Evolutionary conservation across 1,284 basidiomycete genomes (phyloP).

Genomic region (Heliocybe sulcata): DNA sequence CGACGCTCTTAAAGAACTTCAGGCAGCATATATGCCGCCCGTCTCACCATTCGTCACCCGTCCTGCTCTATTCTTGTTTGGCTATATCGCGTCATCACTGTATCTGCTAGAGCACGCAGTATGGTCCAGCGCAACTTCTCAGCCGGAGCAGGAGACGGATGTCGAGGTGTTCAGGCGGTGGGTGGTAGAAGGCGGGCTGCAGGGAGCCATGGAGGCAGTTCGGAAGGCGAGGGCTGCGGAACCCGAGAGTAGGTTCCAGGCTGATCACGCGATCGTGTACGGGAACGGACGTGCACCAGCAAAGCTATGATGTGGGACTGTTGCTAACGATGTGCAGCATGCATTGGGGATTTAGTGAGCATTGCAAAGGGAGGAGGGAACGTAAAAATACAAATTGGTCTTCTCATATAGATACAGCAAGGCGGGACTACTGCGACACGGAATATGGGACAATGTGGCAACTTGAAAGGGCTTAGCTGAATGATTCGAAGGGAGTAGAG

Average conservation of each 20-base stretch:
- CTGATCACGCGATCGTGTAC: constrained; percentile 28
- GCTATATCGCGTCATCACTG: constrained; percentile 39
- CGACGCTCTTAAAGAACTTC: constrained; percentile 28
- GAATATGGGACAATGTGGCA: constrained; percentile 19
- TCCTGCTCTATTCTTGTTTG: constrained; percentile 49
- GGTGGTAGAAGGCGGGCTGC: constrained; percentile 45
- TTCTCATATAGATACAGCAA: constrained; percentile 1
- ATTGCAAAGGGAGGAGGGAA: background rate
- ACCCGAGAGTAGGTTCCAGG: constrained; percentile 20
- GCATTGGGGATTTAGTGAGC: background rate
- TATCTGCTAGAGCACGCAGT: constrained; percentile 60
- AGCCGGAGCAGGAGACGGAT: constrained; percentile 31
- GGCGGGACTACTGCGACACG: background rate
- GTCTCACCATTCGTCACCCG: constrained; percentile 41
- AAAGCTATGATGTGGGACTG: background rate
- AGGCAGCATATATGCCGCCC: constrained; percentile 26
- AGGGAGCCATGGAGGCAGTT: constrained; percentile 32
- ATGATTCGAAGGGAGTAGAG: background rate
- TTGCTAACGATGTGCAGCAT: background rate
- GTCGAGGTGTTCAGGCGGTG: constrained; percentile 49
- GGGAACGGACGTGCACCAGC: constrained; percentile 10
- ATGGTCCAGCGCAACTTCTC: constrained; percentile 38
- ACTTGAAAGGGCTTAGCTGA: constrained; percentile 7
- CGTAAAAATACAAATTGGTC: background rate
- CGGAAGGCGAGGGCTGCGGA: constrained; percentile 20